These are phyloP conservation scores for Cinnamomum micranthum DNA, from an alignment of 164 flowering plant species.

Conservation along the genomic window DNA sequence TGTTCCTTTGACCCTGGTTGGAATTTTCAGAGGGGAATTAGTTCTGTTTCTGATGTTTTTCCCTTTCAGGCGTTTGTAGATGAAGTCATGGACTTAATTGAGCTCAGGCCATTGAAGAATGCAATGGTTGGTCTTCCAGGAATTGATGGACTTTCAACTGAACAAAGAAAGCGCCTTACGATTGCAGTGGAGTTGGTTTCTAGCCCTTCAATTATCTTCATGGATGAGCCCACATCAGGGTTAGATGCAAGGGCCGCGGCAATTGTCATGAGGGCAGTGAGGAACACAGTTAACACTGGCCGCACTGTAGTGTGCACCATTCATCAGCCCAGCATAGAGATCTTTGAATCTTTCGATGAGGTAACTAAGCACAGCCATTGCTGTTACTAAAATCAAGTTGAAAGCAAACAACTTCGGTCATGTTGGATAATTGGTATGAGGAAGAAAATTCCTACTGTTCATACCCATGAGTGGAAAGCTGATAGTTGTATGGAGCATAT, in stretches of 20 bases:
- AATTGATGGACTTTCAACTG: conserved; percentile 80
- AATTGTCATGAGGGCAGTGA: conserved; percentile 86
- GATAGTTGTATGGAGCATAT: too few species aligned
- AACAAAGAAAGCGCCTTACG: conserved; percentile 88
- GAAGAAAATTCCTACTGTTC: too few species aligned
- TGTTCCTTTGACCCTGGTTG: neutral
- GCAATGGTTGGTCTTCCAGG: conserved; percentile 95
- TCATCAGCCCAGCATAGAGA: conserved; percentile 97
- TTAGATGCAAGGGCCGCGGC: conserved; percentile 91
- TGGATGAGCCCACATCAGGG: conserved; percentile 48
- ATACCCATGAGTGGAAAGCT: too few species aligned
- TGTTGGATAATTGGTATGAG: too few species aligned
- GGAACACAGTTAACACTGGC: conserved; percentile 83
- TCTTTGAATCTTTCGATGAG: conserved; percentile 97
- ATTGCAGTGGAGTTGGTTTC: conserved; percentile 97
- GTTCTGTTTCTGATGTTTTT: neutral
- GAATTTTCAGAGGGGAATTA: neutral
- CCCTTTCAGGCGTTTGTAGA: conserved; percentile 60
- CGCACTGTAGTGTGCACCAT: conserved; percentile 96
- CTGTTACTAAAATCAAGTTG: too few species aligned
- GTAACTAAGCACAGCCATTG: conserved; percentile 18
- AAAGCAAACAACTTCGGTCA: too few species aligned
- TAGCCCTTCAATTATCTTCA: conserved; percentile 92
- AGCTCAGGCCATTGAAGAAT: conserved; percentile 65
- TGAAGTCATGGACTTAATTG: conserved; percentile 88